Evolutionary conservation across 169 alveolate species (phyloP), one percentile per base, ranked within the genome.

Genomic region (Cryptosporidium meleagridis): DNA sequence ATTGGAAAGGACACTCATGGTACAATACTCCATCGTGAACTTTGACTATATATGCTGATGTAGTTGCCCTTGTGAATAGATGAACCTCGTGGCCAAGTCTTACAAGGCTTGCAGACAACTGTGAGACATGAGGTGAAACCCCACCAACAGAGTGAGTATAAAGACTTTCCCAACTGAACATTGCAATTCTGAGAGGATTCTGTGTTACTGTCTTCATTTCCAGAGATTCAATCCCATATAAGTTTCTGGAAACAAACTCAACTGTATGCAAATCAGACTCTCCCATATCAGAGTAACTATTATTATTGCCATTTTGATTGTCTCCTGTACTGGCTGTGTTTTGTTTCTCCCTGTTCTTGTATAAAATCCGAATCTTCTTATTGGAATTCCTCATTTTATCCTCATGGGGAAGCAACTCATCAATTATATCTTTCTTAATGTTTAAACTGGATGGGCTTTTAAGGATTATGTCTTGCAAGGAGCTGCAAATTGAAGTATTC

Each of bases 71-170:
- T 14, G 91, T 91, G 65, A 93, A 93, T 69, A 93, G 91, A 35
- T 93, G 95, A 55, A 92, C 94, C 70, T 93, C 95, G 70, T 93
- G 94, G 45, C 95, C 95, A 8, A 87, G 93, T n/a, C 94, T 84
- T 16, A 86, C 91, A 10, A 93, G 70, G 65, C 93, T 93, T 39
- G 94, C 95, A 0, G 94, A 93, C n/a, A 93, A 84, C 85, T 92
- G 93, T 31, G 95, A 92, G 41, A 93, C 95, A 51, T 93, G 94
- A 14, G 95, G 95, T 0, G 95, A 93, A 9, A 92, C 94, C 10
- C 94, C 94, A 1, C 95, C 95, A 3, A 91, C 95, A 1, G 92
- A 85, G 41, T 91, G 94, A 58, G 95, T 93, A 85, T 93, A 92
- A 85, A 93, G 85, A 7, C 94, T 91, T 70, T 93, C 95, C 95